Conservation (phyloP, 108 stramenopile species). For the Parmales sp. region DNA sequence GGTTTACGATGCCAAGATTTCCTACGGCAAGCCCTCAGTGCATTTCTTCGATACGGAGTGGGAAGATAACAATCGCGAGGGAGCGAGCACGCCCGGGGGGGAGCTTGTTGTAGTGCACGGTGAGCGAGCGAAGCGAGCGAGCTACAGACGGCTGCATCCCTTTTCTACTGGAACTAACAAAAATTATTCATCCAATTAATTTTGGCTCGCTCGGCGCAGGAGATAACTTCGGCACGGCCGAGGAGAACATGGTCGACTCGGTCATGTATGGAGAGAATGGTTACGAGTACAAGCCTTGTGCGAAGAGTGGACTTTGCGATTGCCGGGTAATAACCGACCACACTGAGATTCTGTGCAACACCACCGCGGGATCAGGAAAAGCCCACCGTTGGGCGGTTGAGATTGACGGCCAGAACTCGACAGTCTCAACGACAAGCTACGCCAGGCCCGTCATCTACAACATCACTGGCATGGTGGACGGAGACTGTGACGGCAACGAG, state of each 20-base stretch:
- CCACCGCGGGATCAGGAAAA: conserved; percentile 4
- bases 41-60: conserved; percentile 2
- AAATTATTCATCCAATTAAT: too few species aligned
- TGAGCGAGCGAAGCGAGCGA: too few species aligned
- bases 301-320: background rate
- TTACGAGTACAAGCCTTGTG: background rate
- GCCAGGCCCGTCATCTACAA: background rate
- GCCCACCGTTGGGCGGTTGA: conserved; percentile 6
- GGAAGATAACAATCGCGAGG: conserved; percentile 9
- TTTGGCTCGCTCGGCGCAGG: too few species aligned
- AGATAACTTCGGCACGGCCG: conserved; percentile 7
- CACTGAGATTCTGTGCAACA: conserved; percentile 2
- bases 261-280: conserved; percentile 15
- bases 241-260: background rate
- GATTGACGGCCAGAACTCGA: conserved; percentile 9
- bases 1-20: background rate
- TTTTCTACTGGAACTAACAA: too few species aligned
- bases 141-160: too few species aligned
- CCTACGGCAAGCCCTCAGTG: background rate
- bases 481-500: too few species aligned
- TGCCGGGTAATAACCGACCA: conserved; percentile 7
- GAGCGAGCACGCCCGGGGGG: background rate
- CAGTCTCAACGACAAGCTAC: background rate
- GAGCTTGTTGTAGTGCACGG: conserved; percentile 4
- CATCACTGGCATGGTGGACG: too few species aligned